Conservation (phyloP, 352 stramenopile species). For the Globisporangium polare region DNA sequence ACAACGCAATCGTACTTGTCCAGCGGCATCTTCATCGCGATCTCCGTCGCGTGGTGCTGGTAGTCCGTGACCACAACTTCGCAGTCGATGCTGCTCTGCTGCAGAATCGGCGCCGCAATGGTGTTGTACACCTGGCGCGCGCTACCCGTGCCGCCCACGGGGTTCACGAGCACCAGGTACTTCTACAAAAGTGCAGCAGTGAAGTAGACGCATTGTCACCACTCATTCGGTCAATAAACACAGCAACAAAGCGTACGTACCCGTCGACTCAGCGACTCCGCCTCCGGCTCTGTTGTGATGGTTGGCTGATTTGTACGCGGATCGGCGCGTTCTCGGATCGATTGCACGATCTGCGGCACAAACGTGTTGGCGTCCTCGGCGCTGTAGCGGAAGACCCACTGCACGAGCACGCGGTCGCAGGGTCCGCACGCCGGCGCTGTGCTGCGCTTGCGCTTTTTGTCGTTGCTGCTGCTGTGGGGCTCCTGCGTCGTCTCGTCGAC, state of each 20-base stretch:
- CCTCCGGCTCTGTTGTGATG: background rate
- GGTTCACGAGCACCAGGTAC: conserved; percentile 56
- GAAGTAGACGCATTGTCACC: conserved; percentile 22
- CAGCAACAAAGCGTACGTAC: conserved; percentile 21
- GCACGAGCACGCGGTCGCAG: conserved; percentile 25
- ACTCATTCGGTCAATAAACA: background rate
- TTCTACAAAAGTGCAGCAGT: conserved; percentile 13
- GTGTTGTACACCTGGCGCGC: conserved; percentile 49
- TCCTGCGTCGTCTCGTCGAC: background rate
- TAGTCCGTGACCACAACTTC: conserved; percentile 50
- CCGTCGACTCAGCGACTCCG: conserved; percentile 19
- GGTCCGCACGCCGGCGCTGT: background rate
- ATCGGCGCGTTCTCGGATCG: conserved; percentile 42
- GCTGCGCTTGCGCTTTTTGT: conserved; percentile 15
- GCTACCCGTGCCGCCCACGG: conserved; percentile 47
- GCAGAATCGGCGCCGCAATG: conserved; percentile 45
- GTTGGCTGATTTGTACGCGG: conserved; percentile 13
- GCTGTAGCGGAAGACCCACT: conserved; percentile 49
- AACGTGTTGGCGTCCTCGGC: conserved; percentile 25
- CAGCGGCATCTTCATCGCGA: conserved; percentile 35
- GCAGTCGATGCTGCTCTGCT: conserved; percentile 51
- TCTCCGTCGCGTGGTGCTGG: conserved; percentile 55
- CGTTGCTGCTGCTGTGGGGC: background rate
- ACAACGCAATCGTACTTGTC: conserved; percentile 64
- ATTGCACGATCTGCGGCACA: conserved; percentile 31